Evolutionary conservation across 1,284 basidiomycete species (phyloP).

Genomic region (Austropuccinia psidii): DNA sequence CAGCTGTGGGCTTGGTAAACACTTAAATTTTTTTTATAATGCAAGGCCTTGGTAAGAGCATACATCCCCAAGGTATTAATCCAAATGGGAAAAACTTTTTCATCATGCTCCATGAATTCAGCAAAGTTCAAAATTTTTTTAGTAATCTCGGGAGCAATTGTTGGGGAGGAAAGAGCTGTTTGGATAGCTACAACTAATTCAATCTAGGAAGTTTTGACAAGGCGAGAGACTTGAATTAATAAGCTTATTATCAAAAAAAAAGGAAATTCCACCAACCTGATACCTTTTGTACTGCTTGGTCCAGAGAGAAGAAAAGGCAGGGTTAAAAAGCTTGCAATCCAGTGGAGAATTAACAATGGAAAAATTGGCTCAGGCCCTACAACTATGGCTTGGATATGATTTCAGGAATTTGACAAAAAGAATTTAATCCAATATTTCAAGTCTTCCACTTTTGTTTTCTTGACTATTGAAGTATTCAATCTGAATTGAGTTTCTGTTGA

Average conservation of each 20-base stretch:
- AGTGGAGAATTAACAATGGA: constrained; percentile 87
- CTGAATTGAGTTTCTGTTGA: constrained; percentile 93
- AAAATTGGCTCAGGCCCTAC: constrained; percentile 87
- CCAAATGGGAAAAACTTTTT: constrained; percentile 90
- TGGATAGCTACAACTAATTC: constrained; percentile 88
- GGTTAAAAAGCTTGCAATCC: constrained; percentile 92
- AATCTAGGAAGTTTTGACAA: constrained; percentile 55
- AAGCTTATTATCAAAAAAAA: no score
- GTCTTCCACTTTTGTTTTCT: constrained; percentile 58
- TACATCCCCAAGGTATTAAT: constrained; percentile 88
- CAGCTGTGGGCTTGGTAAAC: constrained; percentile 75
- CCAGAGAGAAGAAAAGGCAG: constrained; percentile 99
- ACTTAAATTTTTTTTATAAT: constrained; percentile 99
- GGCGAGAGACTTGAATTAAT: not conserved
- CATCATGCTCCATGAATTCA: constrained; percentile 99
- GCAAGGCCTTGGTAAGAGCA: constrained; percentile 90
- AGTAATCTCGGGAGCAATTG: constrained; percentile 81
- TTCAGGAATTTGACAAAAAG: constrained; percentile 95
- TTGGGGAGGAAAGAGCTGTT: constrained; percentile 69
- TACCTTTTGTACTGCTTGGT: constrained; percentile 90
- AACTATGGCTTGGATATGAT: constrained; percentile 92
- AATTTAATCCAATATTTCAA: constrained; percentile 96
- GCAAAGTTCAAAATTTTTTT: constrained; percentile 90
- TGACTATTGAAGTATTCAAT: constrained; percentile 80
- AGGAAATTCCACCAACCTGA: constrained; percentile 57